Percentiles rank a stretch among this genome's conserved stretches.
phyloP scores from a whole-genome alignment of 2,329 filamentous ascomycete species.

The Metarhizium album region DNA sequence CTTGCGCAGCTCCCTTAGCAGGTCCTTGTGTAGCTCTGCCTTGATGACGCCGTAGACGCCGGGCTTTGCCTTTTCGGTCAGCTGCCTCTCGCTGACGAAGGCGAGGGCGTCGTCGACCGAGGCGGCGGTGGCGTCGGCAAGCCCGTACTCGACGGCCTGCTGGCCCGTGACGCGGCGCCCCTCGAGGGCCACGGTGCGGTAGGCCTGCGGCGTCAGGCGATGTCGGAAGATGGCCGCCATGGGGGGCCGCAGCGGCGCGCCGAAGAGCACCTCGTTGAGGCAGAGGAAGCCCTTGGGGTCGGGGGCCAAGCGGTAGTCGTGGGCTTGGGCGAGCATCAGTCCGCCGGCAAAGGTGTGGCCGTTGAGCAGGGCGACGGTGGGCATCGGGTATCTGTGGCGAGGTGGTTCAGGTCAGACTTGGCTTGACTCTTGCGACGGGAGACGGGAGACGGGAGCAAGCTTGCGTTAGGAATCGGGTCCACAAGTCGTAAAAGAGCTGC shows the following conservation, averaged over 20 bases:
- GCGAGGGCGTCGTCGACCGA: slow-evolving; percentile 46
- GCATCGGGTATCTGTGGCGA: slow-evolving; percentile 67
- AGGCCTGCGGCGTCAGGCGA: slow-evolving; percentile 48
- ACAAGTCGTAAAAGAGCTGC: slow-evolving; percentile 52
- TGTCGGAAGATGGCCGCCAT: slow-evolving; percentile 67
- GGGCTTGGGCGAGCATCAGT: slow-evolving; percentile 62
- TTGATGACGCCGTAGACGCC: slow-evolving; percentile 64
- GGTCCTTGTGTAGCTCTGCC: slow-evolving; percentile 63
- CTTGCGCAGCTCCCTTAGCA: slow-evolving; percentile 45
- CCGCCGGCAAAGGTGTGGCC: slow-evolving; percentile 75
- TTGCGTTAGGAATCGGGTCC: slow-evolving; percentile 41
- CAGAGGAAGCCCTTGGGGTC: slow-evolving; percentile 61
- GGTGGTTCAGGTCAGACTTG: no score
- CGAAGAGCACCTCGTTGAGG: slow-evolving; percentile 73
- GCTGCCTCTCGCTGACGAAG: slow-evolving; percentile 46
- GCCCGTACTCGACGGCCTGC: slow-evolving; percentile 52
- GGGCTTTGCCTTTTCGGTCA: slow-evolving; percentile 51
- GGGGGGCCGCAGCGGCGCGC: slow-evolving; percentile 60
- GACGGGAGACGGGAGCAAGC: not conserved
- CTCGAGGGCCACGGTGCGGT: slow-evolving; percentile 61
- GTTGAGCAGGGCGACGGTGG: slow-evolving; percentile 67
- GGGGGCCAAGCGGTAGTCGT: slow-evolving; percentile 74
- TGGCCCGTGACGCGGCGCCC: slow-evolving; percentile 54
- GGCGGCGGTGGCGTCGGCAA: slow-evolving; percentile 55
- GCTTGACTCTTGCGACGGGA: no score